These are phyloP conservation scores for Heterobasidion parviporum DNA, from an alignment of 1,284 basidiomycete genomes.

Conservation along the genomic window DNA sequence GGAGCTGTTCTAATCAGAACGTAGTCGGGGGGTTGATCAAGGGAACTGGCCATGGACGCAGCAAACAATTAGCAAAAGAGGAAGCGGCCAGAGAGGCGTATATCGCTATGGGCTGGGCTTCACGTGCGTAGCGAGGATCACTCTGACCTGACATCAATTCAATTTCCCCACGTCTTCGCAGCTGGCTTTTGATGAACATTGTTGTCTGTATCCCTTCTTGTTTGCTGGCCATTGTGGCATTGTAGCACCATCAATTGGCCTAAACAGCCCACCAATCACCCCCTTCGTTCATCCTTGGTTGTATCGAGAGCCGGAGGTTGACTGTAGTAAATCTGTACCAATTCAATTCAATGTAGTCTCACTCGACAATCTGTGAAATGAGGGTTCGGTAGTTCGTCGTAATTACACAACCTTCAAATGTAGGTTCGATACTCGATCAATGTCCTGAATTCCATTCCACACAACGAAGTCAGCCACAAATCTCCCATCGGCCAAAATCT, in stretches of 20 bases:
- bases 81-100: slow-evolving; percentile 63
- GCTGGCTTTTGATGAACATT: no score
- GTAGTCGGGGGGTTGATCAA: slow-evolving; percentile 64
- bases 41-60: slow-evolving; percentile 50
- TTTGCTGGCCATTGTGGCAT: no score
- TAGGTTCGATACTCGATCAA: not conserved
- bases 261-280: no score
- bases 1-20: not conserved
- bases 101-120: slow-evolving; percentile 62
- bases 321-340: no score
- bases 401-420: not conserved
- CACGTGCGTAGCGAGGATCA: not conserved
- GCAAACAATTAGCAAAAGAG: slow-evolving; percentile 68
- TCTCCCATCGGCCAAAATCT: slow-evolving; percentile 5
- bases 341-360: no score
- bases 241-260: no score
- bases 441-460: slow-evolving; percentile 10
- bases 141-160: no score
- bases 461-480: slow-evolving; percentile 9
- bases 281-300: no score
- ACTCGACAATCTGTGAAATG: not conserved
- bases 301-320: no score
- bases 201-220: no score
- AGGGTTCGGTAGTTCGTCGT: no score
- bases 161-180: no score